Evolutionary conservation across 352 stramenopile species (phyloP).

Genomic region (Globisporangium yorkense): DNA sequence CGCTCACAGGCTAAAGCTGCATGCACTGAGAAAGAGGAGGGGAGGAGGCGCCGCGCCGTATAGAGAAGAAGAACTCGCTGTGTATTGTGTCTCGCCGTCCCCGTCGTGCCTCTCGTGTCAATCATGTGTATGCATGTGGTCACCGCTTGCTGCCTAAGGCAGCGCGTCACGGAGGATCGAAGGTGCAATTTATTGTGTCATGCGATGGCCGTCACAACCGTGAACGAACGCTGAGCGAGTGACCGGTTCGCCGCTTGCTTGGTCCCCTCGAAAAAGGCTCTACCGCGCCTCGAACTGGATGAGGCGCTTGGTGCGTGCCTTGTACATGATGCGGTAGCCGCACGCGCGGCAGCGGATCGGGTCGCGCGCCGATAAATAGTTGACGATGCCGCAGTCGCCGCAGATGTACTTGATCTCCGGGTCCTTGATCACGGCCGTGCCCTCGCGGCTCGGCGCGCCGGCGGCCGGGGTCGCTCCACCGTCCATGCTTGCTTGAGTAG

Average conservation of each 20-base stretch:
- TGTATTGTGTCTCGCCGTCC: no score
- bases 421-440: constrained; percentile 68
- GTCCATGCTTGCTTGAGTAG: constrained; percentile 45
- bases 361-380: constrained; percentile 94
- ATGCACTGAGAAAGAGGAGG: neutral
- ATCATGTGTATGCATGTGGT: no score
- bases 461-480: constrained; percentile 71
- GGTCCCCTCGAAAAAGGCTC: constrained; percentile 4
- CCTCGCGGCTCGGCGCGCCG: constrained; percentile 38
- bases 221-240: neutral
- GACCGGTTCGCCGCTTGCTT: neutral
- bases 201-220: no score
- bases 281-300: constrained; percentile 90
- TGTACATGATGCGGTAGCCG: constrained; percentile 98
- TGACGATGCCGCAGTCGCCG: constrained; percentile 94
- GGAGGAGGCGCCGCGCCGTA: neutral
- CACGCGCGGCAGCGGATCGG: constrained; percentile 94
- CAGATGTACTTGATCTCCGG: constrained; percentile 96
- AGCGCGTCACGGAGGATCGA: no score
- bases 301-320: constrained; percentile 94
- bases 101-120: no score
- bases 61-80: neutral
- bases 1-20: constrained; percentile 15
- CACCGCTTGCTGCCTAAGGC: no score
- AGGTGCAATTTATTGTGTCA: no score